phyloP scores from a whole-genome alignment of 2,329 filamentous ascomycete species.

The Diaporthe citri region DNA sequence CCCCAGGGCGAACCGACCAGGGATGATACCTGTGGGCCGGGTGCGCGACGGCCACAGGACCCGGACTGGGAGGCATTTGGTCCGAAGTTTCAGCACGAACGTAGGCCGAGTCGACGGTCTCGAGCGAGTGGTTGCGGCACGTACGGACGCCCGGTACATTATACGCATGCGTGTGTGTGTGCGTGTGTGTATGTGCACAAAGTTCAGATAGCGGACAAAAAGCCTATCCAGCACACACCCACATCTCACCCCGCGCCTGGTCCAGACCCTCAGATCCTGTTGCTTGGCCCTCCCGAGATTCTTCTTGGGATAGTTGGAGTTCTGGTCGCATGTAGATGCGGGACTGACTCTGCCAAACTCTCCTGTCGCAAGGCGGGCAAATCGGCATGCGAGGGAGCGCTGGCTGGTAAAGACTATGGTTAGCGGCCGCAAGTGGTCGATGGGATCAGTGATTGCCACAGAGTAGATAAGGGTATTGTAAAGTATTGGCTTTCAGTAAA shows the following conservation, averaged over 20 bases:
- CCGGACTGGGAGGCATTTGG: not conserved
- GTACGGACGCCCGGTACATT: not conserved
- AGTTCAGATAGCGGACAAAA: not conserved
- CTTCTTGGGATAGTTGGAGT: not conserved
- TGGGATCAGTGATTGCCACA: not conserved
- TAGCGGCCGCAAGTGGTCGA: not conserved
- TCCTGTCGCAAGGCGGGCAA: not conserved
- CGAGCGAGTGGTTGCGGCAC: not conserved
- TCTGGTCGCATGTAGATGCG: conserved; percentile 23
- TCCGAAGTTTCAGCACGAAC: conserved; percentile 23
- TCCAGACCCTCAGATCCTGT: conserved; percentile 5
- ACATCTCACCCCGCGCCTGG: not conserved
- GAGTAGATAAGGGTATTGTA: not conserved
- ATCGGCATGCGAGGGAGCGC: not conserved
- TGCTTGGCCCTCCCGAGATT: not conserved
- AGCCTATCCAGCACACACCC: conserved; percentile 6
- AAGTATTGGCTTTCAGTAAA: conserved; percentile 40
- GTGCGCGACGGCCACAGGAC: conserved; percentile 11
- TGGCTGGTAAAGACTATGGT: not conserved
- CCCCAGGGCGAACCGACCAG: not conserved
- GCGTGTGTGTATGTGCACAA: not conserved
- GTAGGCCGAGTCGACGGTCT: not conserved
- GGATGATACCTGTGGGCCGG: conserved; percentile 16
- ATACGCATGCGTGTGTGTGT: not conserved
- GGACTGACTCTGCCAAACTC: conserved; percentile 18